phyloP scores from a whole-genome alignment of 2,329 filamentous ascomycete genomes.

The Fusarium poae region DNA sequence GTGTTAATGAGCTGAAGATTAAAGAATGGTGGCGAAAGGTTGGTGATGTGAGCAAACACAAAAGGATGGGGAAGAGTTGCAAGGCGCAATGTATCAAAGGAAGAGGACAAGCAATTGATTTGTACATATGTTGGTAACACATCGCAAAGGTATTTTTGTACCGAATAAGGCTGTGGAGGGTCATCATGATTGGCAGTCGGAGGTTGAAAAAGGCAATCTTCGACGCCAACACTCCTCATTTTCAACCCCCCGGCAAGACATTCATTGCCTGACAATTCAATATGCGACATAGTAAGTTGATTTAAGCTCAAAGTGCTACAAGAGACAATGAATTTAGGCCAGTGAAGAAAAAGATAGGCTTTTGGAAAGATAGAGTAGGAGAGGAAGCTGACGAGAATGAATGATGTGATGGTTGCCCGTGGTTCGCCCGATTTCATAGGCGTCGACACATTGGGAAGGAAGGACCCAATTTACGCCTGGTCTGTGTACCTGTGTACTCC shows the following conservation, averaged over 20 bases:
- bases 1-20: constrained; percentile 13
- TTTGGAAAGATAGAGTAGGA: constrained; percentile 15
- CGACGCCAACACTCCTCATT: constrained; percentile 26
- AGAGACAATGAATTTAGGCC: constrained; percentile 7
- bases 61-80: constrained; percentile 14
- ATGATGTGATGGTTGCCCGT: constrained; percentile 15
- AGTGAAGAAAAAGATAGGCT: constrained; percentile 2
- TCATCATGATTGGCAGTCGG: constrained; percentile 35
- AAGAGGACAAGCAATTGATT: constrained; percentile 20
- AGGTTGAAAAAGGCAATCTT: constrained; percentile 36
- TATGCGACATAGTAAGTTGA: background rate
- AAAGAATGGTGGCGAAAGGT: constrained; percentile 16
- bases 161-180: constrained; percentile 26
- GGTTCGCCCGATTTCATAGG: constrained; percentile 24
- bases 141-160: constrained; percentile 32
- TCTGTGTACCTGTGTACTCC: background rate
- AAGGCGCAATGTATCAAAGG: constrained; percentile 17
- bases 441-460: constrained; percentile 13
- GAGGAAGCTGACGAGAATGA: background rate
- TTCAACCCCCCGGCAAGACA: constrained; percentile 36
- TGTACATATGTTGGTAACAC: constrained; percentile 18
- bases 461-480: constrained; percentile 2
- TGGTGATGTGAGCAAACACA: constrained; percentile 12
- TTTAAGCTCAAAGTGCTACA: background rate
- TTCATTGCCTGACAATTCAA: background rate